Percentiles rank a stretch among this genome's conserved stretches.
Conservation (phyloP, 306 rosid genomes). For the Heteromeles arbutifolia region DNA sequence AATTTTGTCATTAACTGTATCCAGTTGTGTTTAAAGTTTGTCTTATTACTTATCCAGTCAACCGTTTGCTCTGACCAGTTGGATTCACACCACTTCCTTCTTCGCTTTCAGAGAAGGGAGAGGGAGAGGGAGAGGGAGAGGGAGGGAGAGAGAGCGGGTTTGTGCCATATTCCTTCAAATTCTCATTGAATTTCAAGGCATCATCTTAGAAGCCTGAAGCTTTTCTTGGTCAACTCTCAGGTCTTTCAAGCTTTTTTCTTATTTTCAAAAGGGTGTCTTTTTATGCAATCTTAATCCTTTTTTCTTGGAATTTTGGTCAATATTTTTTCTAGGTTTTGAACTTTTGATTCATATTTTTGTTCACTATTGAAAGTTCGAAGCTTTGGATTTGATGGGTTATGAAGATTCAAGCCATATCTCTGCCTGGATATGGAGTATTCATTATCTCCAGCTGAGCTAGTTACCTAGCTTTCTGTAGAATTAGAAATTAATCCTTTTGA, state of each 20-base stretch:
- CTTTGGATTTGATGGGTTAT: slow-evolving; percentile 4
- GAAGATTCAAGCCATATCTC: not conserved
- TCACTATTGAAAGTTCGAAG: not conserved
- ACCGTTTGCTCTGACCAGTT: not conserved
- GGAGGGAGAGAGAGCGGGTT: not conserved
- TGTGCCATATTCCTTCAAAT: not conserved
- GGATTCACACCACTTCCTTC: not conserved
- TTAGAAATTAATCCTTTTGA: not conserved
- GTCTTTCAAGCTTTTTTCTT: slow-evolving; percentile 4
- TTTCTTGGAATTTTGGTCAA: not conserved
- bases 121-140: too few species aligned
- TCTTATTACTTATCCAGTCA: not conserved
- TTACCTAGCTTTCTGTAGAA: not conserved
- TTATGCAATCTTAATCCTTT: slow-evolving; percentile 4
- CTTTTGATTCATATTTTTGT: not conserved
- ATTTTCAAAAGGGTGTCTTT: not conserved
- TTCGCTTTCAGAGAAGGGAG: not conserved
- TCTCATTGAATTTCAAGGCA: not conserved
- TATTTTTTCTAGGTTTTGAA: not conserved
- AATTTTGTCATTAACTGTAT: not conserved
- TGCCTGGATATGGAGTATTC: not conserved
- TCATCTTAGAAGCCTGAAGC: not conserved
- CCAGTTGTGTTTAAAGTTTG: not conserved
- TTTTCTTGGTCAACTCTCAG: slow-evolving; percentile 14
- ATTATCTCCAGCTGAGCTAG: not conserved